Conservation (phyloP, 768 basidiomycete species). For the Agaricus bisporus region DNA sequence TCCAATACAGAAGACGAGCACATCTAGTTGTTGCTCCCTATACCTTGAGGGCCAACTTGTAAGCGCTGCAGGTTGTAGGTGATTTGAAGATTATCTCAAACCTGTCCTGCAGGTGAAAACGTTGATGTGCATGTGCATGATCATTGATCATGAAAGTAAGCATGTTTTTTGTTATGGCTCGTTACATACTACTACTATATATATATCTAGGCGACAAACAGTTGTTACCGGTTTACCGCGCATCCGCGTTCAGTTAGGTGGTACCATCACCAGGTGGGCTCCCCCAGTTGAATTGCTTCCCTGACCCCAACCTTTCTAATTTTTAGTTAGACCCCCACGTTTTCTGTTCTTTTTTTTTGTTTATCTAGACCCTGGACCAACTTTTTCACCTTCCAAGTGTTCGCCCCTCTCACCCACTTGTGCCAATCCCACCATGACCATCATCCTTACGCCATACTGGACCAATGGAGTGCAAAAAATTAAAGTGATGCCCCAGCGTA, state of each 20-base stretch:
- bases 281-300: background rate
- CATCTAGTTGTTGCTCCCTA: too few relatives aligned
- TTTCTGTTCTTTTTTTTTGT: slow-evolving; percentile 8
- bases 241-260: background rate
- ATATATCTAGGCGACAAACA: too few relatives aligned
- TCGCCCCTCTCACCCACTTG: too few relatives aligned
- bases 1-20: too few relatives aligned
- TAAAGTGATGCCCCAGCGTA: slow-evolving; percentile 53
- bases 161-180: too few relatives aligned
- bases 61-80: too few relatives aligned
- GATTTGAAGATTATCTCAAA: background rate
- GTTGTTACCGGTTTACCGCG: too few relatives aligned
- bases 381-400: too few relatives aligned
- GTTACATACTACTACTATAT: too few relatives aligned
- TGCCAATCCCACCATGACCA: slow-evolving; percentile 36
- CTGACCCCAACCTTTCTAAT: slow-evolving; percentile 10
- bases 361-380: background rate
- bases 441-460: slow-evolving; percentile 69
- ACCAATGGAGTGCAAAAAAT: slow-evolving; percentile 66
- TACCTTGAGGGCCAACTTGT: too few relatives aligned
- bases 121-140: background rate
- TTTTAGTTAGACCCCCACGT: background rate
- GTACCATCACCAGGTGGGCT: background rate
- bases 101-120: background rate
- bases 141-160: too few relatives aligned